A percentile compares a stretch with the other conserved stretches of the same genome.
Conservation (phyloP, 257 asterid species). For the Phtheirospermum japonicum region DNA sequence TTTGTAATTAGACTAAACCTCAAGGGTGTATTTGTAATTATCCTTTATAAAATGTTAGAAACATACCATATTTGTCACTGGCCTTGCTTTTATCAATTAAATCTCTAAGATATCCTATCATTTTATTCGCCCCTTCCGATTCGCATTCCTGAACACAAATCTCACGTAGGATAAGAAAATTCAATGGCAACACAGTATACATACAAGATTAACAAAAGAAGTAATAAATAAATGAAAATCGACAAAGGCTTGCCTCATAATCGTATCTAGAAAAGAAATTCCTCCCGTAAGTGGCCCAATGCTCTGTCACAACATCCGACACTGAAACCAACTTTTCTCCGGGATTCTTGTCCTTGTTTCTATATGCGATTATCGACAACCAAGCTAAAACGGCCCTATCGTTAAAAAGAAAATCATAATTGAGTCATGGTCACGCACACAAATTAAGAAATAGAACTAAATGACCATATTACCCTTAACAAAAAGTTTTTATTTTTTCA, state of each 20-base stretch:
- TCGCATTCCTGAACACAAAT: slow-evolving; percentile 71
- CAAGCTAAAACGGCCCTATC: slow-evolving; percentile 96
- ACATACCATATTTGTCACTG: slow-evolving; percentile 73
- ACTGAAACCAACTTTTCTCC: slow-evolving; percentile 89
- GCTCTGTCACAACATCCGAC: slow-evolving; percentile 74
- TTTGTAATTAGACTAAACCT: neutral
- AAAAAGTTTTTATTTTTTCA: too few species aligned
- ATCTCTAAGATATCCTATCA: slow-evolving; percentile 72
- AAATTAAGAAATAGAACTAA: neutral
- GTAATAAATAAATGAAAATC: slow-evolving; percentile 14
- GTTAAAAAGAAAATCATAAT: neutral
- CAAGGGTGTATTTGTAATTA: neutral
- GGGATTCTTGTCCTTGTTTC: slow-evolving; percentile 73
- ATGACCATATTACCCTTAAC: neutral
- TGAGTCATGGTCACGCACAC: slow-evolving; percentile 12
- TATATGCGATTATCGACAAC: slow-evolving; percentile 87
- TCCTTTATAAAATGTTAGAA: slow-evolving; percentile 5
- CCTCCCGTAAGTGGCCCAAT: slow-evolving; percentile 96
- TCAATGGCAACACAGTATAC: neutral
- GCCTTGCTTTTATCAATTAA: slow-evolving; percentile 63
- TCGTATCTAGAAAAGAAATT: slow-evolving; percentile 96
- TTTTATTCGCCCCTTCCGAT: slow-evolving; percentile 79
- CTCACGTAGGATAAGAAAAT: slow-evolving; percentile 8
- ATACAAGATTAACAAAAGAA: too few species aligned
- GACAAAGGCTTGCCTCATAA: slow-evolving; percentile 64